phyloP scores from a whole-genome alignment of 805 yeast genomes.

The Lipomyces japonicus region DNA sequence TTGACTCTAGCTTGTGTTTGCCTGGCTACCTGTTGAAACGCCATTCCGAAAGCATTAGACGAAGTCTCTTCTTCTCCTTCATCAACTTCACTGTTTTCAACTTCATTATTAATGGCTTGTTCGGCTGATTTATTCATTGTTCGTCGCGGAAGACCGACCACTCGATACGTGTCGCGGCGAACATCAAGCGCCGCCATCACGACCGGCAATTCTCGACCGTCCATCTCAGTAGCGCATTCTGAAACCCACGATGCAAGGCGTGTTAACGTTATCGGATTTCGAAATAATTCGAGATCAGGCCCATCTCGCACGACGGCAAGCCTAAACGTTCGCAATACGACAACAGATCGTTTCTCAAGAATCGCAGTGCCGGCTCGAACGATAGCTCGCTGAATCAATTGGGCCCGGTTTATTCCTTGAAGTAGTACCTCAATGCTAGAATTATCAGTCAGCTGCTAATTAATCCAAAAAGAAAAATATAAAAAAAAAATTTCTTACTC shows the following conservation, averaged over 20 bases:
- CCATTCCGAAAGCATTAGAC: constrained; percentile 80
- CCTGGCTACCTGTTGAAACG: constrained; percentile 83
- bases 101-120: neutral
- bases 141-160: constrained; percentile 20
- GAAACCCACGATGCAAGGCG: constrained; percentile 87
- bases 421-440: constrained; percentile 47
- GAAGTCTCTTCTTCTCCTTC: constrained; percentile 45
- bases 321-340: constrained; percentile 73
- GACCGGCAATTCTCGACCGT: constrained; percentile 16
- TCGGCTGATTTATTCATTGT: neutral
- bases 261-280: constrained; percentile 79
- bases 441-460: neutral
- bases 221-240: constrained; percentile 43
- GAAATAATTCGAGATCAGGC: constrained; percentile 71
- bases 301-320: constrained; percentile 87
- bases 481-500: constrained; percentile 21
- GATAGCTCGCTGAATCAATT: constrained; percentile 71
- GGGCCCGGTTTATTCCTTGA: constrained; percentile 82
- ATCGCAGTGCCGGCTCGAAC: constrained; percentile 88
- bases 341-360: constrained; percentile 74
- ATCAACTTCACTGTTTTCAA: constrained; percentile 20
- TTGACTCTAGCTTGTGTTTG: constrained; percentile 83
- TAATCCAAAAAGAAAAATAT: neutral
- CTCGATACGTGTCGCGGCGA: constrained; percentile 32
- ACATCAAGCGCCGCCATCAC: constrained; percentile 43